Evolutionary conservation across 306 rosid species (phyloP).

Genomic region (Quercus ilex): DNA sequence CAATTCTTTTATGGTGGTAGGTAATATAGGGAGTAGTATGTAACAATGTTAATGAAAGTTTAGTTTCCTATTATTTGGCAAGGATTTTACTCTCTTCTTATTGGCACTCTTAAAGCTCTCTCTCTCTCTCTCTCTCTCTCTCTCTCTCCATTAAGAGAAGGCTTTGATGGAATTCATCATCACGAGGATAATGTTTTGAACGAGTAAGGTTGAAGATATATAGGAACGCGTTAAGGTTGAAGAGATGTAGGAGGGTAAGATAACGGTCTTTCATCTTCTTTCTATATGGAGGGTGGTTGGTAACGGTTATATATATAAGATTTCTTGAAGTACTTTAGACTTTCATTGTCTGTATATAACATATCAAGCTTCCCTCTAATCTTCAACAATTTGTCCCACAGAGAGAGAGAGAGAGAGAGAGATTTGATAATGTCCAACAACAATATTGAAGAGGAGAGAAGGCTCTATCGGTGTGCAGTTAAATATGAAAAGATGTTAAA

Average conservation of each 20-base stretch:
- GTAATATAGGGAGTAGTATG: too few relatives aligned
- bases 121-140: too few relatives aligned
- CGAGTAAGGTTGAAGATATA: not conserved
- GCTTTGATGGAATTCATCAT: not conserved
- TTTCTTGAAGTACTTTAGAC: not conserved
- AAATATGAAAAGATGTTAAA: constrained; percentile 28
- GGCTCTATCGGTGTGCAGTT: constrained; percentile 26
- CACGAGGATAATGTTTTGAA: constrained; percentile 20
- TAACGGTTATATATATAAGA: not conserved
- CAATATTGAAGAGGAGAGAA: constrained; percentile 30
- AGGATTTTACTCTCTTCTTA: not conserved
- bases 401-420: not conserved
- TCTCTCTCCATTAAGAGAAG: not conserved
- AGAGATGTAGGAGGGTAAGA: not conserved
- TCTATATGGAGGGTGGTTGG: not conserved
- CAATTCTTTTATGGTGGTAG: too few relatives aligned
- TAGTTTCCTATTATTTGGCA: not conserved
- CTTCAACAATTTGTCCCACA: not conserved
- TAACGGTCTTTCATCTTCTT: not conserved
- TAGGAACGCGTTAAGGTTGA: not conserved
- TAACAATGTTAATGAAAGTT: too few relatives aligned
- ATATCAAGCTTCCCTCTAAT: not conserved
- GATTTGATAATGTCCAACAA: constrained; percentile 28
- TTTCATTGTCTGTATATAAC: not conserved
- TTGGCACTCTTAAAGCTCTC: not conserved